Percentiles rank a stretch among this genome's conserved stretches.
phyloP scores from a whole-genome alignment of 768 basidiomycete genomes.

The Agrocybe pediades region DNA sequence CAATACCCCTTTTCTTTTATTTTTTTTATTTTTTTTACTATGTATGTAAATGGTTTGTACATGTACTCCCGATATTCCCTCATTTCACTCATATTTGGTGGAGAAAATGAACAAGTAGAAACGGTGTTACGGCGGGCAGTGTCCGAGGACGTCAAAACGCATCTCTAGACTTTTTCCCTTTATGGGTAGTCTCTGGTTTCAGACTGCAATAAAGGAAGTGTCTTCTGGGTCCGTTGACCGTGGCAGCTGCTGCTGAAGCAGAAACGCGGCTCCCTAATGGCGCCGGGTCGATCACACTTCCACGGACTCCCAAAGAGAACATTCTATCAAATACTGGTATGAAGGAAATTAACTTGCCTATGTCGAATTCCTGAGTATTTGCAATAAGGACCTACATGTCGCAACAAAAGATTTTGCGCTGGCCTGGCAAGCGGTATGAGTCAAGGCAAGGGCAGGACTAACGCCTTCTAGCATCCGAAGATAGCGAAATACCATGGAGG shows the following conservation, averaged over 20 bases:
- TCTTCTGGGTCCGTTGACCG: conserved; percentile 70
- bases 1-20: not conserved
- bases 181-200: conserved; percentile 59
- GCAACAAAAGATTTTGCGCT: conserved; percentile 89
- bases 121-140: too few species aligned
- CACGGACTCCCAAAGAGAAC: conserved; percentile 86
- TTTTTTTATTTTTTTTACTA: not conserved
- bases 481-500: conserved; percentile 92
- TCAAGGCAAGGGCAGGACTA: conserved; percentile 83
- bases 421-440: conserved; percentile 85
- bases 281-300: conserved; percentile 66
- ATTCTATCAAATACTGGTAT: conserved; percentile 80
- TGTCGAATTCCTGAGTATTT: conserved; percentile 3
- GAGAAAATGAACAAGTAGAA: not conserved
- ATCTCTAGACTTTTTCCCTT: conserved; percentile 30
- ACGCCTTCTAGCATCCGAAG: conserved; percentile 88
- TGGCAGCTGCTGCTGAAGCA: conserved; percentile 62
- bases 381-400: conserved; percentile 55
- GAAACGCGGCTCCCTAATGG: conserved; percentile 65
- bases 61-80: not conserved
- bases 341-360: not conserved
- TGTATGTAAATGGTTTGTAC: not conserved
- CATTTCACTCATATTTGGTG: not conserved
- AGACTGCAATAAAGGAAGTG: conserved; percentile 85
- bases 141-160: conserved; percentile 1